A percentile compares a stretch with the other conserved stretches of the same genome.
Evolutionary conservation across 345 rosid genomes (phyloP).

Genomic region (Firmiana major): DNA sequence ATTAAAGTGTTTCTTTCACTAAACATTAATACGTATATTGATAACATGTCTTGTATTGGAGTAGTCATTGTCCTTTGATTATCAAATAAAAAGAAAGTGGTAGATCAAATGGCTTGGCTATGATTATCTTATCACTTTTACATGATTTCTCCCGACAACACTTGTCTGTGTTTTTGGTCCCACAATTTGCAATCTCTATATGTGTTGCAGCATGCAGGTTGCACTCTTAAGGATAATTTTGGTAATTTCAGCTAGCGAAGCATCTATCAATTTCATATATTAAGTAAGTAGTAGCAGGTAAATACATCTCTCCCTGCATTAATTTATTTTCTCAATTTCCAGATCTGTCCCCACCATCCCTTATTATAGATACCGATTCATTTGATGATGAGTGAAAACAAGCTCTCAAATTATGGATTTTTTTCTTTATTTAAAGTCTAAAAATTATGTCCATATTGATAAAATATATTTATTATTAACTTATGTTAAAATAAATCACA

Average conservation of each 20-base stretch:
- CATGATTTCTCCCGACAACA: background rate
- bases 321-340: background rate
- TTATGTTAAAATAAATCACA: no score
- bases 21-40: background rate
- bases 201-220: background rate
- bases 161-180: background rate
- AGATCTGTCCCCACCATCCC: background rate
- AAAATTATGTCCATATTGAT: no score
- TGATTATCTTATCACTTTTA: constrained; percentile 5
- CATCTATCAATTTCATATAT: background rate
- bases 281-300: background rate
- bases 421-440: no score
- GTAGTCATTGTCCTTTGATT: constrained; percentile 11
- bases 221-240: background rate
- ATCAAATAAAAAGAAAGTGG: constrained; percentile 6
- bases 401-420: no score
- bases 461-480: no score
- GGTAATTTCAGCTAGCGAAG: background rate
- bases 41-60: background rate
- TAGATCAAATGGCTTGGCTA: constrained; percentile 5
- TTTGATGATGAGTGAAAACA: background rate
- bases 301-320: background rate
- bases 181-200: background rate
- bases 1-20: no score
- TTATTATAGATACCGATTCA: background rate